phyloP scores from a whole-genome alignment of 768 basidiomycete genomes.

The Boletus subparvulus region DNA sequence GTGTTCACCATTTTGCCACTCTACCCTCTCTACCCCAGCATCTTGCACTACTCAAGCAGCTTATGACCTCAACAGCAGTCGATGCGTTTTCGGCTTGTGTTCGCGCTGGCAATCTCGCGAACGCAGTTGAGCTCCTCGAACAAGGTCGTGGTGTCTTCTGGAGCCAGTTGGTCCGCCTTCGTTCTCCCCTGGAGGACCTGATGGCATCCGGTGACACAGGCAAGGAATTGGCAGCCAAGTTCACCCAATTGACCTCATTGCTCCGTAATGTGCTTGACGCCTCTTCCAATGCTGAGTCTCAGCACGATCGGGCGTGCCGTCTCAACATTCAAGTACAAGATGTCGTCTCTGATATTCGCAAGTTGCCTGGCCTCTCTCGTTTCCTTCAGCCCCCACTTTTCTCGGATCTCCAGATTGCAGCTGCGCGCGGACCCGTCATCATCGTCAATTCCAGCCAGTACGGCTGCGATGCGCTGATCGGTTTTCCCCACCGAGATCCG shows the following conservation, averaged over 20 bases:
- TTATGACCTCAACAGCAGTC: background rate
- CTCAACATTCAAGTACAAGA: background rate
- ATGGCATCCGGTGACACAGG: background rate
- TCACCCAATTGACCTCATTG: background rate
- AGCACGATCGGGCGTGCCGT: background rate
- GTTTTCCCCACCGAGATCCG: conserved; percentile 9
- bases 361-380: conserved; percentile 20
- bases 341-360: conserved; percentile 16
- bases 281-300: background rate
- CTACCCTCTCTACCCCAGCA: conserved; percentile 1
- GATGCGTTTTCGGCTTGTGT: conserved; percentile 17
- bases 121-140: conserved; percentile 34
- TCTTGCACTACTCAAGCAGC: background rate
- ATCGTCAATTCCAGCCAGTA: conserved; percentile 32
- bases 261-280: background rate
- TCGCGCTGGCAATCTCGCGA: conserved; percentile 1
- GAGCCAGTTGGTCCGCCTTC: conserved; percentile 20
- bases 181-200: conserved; percentile 8
- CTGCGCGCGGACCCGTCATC: conserved; percentile 30
- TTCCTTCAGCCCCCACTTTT: conserved; percentile 28
- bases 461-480: conserved; percentile 36
- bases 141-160: conserved; percentile 25
- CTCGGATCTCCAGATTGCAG: conserved; percentile 14
- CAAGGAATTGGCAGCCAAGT: background rate
- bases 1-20: conserved; percentile 1